These are phyloP conservation scores for Jaltomata sinuosa DNA, from an alignment of 257 asterid species.

Conservation along the genomic window DNA sequence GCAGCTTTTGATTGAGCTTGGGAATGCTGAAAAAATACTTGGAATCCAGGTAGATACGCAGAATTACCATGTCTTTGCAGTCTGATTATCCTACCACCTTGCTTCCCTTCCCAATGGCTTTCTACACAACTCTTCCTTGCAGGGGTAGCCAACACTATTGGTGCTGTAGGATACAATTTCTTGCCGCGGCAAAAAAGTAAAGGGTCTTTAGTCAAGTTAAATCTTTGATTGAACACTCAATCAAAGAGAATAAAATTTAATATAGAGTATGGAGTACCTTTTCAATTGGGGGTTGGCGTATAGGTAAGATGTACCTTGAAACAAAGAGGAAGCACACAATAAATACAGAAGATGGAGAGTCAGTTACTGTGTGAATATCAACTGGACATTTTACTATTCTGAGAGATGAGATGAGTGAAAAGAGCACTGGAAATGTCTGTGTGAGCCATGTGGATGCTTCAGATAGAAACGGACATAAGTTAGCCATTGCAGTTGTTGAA, in stretches of 20 bases:
- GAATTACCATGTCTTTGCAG: neutral
- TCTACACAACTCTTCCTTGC: neutral
- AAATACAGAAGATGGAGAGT: neutral
- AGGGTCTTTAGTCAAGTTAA: neutral
- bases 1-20: constrained; percentile 74
- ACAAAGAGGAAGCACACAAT: neutral
- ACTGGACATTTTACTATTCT: neutral
- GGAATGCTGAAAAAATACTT: constrained; percentile 79
- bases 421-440: neutral
- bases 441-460: neutral
- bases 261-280: neutral
- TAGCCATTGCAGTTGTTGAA: neutral
- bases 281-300: neutral
- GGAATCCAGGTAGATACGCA: constrained; percentile 71
- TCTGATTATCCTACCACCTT: neutral
- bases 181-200: neutral
- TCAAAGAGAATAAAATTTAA: neutral
- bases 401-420: neutral
- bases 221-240: neutral
- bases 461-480: neutral
- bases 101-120: neutral
- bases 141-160: neutral
- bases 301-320: neutral
- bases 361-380: neutral
- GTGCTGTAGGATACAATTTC: neutral